Percentiles rank a stretch among this genome's conserved stretches.
These are phyloP conservation scores for Oldenlandia corymbosa DNA, from an alignment of 257 asterid species.

Conservation along the genomic window DNA sequence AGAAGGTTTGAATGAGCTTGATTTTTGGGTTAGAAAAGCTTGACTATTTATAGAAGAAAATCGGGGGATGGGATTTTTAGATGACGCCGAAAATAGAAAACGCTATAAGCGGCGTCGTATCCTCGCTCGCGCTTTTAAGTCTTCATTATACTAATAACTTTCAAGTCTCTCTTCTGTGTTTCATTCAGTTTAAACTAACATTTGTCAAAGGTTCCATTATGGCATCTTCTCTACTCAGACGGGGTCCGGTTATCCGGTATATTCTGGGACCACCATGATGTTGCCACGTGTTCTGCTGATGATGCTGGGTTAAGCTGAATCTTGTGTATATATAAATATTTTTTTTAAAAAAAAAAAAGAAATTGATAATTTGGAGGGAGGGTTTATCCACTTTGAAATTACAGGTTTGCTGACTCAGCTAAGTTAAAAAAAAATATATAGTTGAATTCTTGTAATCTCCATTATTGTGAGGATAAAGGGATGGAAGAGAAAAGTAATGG, in stretches of 20 bases:
- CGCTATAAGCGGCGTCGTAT: constrained; percentile 23
- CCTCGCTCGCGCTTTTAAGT: no score
- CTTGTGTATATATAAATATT: no score
- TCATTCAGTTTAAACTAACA: no score
- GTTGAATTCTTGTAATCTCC: no score
- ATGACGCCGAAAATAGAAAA: constrained; percentile 4
- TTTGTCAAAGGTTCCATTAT: not conserved
- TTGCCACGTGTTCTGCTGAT: constrained; percentile 14
- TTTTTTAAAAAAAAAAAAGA: no score
- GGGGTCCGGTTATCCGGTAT: not conserved
- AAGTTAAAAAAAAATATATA: not conserved
- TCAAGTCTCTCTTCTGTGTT: no score
- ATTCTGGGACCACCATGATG: constrained; percentile 12
- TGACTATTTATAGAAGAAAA: constrained; percentile 24
- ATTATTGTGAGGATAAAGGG: not conserved
- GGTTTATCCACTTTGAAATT: constrained; percentile 20
- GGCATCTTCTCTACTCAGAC: not conserved
- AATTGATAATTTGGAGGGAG: no score
- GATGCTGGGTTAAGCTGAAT: not conserved
- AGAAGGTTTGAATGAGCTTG: not conserved
- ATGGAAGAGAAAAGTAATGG: not conserved
- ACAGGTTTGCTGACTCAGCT: constrained; percentile 18
- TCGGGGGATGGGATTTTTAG: no score
- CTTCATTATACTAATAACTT: no score
- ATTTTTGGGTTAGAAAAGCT: constrained; percentile 7